These are phyloP conservation scores for Coniferiporia weirii DNA, from an alignment of 1,284 basidiomycete species.

Conservation along the genomic window DNA sequence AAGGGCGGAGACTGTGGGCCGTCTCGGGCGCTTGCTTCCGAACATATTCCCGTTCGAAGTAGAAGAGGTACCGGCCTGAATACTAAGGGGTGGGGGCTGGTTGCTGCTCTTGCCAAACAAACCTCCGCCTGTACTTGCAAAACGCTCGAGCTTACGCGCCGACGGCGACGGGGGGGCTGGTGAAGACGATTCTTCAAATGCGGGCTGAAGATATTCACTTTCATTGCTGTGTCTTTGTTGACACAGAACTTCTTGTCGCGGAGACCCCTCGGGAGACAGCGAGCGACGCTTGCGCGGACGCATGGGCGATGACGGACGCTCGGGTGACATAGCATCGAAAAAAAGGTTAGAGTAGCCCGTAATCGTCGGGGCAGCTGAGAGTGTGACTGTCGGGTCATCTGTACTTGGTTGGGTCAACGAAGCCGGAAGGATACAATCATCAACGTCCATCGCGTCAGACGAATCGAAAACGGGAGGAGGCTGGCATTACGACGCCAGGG, in stretches of 20 bases:
- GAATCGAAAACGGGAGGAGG: not conserved
- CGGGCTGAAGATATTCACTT: constrained; percentile 13
- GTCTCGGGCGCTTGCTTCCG: constrained; percentile 49
- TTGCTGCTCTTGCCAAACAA: constrained; percentile 45
- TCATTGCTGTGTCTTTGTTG: constrained; percentile 27
- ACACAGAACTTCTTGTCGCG: constrained; percentile 32
- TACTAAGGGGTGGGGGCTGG: constrained; percentile 31
- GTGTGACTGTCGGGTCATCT: constrained; percentile 14
- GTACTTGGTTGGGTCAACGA: constrained; percentile 28
- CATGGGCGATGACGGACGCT: constrained; percentile 37
- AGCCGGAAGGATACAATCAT: constrained; percentile 27
- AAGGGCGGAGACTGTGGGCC: constrained; percentile 64
- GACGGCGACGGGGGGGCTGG: constrained; percentile 58
- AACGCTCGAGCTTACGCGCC: constrained; percentile 56
- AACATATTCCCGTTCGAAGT: constrained; percentile 33
- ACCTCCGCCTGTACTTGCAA: constrained; percentile 35
- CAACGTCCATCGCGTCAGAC: constrained; percentile 25
- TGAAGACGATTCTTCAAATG: constrained; percentile 41
- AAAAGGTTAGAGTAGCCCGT: constrained; percentile 56
- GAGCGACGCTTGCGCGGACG: constrained; percentile 64
- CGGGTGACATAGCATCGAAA: constrained; percentile 50
- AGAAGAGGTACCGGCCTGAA: constrained; percentile 26
- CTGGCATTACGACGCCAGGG: constrained; percentile 9
- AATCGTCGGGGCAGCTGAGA: constrained; percentile 48
- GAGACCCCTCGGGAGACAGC: constrained; percentile 52